These are phyloP conservation scores for Cordyceps pruinosa DNA, from an alignment of 2,329 filamentous ascomycete species.

Conservation along the genomic window DNA sequence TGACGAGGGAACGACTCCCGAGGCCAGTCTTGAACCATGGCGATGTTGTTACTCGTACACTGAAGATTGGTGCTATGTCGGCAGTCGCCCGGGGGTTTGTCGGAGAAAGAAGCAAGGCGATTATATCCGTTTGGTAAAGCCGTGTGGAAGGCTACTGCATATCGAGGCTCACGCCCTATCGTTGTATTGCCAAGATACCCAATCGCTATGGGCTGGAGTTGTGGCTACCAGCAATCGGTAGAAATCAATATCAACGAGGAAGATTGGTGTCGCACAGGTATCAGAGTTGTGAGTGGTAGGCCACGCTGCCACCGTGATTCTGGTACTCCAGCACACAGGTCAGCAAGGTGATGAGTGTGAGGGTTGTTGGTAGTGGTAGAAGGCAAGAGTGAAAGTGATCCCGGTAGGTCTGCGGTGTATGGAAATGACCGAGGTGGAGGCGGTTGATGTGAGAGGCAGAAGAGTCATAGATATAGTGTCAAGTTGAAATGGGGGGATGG, in stretches of 20 bases:
- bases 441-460: conserved; percentile 1
- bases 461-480: background rate
- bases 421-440: background rate
- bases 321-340: background rate
- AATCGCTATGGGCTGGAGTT: background rate
- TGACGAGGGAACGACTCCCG: conserved; percentile 33
- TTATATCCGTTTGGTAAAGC: background rate
- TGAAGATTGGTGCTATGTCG: background rate
- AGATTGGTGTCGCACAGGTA: background rate
- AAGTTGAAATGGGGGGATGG: conserved; percentile 9
- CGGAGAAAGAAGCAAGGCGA: background rate
- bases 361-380: background rate
- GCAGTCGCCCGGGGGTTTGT: background rate
- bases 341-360: background rate
- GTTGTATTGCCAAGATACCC: background rate
- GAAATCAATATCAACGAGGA: background rate
- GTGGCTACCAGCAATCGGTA: background rate
- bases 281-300: background rate
- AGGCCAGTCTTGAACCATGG: conserved; percentile 36
- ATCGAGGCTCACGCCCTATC: background rate
- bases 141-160: background rate
- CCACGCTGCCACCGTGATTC: background rate
- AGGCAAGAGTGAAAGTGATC: background rate
- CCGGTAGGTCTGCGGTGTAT: background rate
- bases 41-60: background rate